These are phyloP conservation scores for Chalaropsis ovoidea DNA, from an alignment of 2,329 filamentous ascomycete species.

Conservation along the genomic window DNA sequence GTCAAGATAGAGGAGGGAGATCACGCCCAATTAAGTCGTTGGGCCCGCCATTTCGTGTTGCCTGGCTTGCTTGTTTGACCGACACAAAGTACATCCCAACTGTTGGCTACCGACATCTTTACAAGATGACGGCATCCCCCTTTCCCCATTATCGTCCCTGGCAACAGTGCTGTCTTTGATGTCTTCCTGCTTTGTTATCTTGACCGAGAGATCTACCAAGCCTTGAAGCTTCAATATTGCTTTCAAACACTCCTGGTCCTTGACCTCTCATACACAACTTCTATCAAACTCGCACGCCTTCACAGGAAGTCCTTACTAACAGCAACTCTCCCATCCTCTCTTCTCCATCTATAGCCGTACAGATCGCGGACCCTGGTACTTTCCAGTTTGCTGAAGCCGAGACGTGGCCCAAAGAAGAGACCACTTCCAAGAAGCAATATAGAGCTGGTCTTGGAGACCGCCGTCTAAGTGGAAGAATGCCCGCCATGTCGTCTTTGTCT, in stretches of 20 bases:
- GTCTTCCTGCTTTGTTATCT: not conserved
- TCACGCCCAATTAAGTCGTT: not conserved
- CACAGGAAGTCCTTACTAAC: not conserved
- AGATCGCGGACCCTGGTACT: slow-evolving; percentile 45
- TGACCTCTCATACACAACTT: not conserved
- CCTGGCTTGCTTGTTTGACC: not conserved
- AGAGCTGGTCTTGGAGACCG: slow-evolving; percentile 29
- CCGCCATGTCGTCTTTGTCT: slow-evolving; percentile 21
- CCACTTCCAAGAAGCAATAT: slow-evolving; percentile 37
- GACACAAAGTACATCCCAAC: not conserved
- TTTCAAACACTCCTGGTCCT: not conserved
- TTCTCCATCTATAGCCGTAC: slow-evolving; percentile 33
- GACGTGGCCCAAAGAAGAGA: slow-evolving; percentile 25
- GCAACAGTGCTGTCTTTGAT: not conserved
- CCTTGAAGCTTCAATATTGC: not conserved
- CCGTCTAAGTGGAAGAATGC: slow-evolving; percentile 36
- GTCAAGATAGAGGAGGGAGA: not conserved
- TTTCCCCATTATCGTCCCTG: not conserved
- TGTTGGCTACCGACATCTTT: not conserved
- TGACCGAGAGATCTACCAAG: not conserved
- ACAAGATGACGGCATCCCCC: slow-evolving; percentile 4
- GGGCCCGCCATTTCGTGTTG: not conserved
- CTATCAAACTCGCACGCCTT: not conserved
- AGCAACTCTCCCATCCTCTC: not conserved
- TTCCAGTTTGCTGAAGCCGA: slow-evolving; percentile 27